These are phyloP conservation scores for Trichosporon coremiiforme DNA, from an alignment of 1,284 basidiomycete species.

Conservation along the genomic window DNA sequence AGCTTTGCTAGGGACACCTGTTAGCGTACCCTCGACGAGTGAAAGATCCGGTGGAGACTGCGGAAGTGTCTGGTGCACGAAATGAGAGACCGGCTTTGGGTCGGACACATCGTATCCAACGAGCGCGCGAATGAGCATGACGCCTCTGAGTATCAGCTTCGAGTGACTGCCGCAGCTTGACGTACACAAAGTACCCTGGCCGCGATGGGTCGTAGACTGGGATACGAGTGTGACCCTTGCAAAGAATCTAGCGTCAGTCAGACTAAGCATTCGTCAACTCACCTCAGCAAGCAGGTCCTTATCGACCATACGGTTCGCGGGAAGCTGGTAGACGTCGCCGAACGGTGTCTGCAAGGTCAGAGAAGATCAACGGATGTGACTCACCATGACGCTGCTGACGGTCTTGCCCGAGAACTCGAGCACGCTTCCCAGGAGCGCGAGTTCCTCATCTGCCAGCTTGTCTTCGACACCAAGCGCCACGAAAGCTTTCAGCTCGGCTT, in stretches of 20 bases:
- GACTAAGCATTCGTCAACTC: conserved; percentile 45
- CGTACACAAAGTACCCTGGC: conserved; percentile 61
- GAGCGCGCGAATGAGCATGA: conserved; percentile 57
- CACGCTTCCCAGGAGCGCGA: conserved; percentile 79
- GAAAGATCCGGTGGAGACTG: conserved; percentile 58
- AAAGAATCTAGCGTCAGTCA: conserved; percentile 27
- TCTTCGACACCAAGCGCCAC: conserved; percentile 69
- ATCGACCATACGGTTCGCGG: conserved; percentile 58
- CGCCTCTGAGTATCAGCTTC: conserved; percentile 27
- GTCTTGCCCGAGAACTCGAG: conserved; percentile 79
- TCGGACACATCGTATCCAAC: conserved; percentile 82
- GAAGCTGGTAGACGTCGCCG: conserved; percentile 58
- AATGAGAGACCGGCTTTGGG: conserved; percentile 69
- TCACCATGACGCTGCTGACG: conserved; percentile 72
- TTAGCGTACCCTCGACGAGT: conserved; percentile 56
- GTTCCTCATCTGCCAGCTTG: conserved; percentile 78
- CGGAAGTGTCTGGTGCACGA: conserved; percentile 74
- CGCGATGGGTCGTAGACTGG: conserved; percentile 78
- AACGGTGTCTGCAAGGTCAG: conserved; percentile 51
- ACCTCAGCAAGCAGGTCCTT: conserved; percentile 71
- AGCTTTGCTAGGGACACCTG: not conserved
- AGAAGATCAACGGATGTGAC: conserved; percentile 17
- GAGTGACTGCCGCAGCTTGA: not conserved
- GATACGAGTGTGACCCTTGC: conserved; percentile 67
- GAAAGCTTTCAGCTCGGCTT: conserved; percentile 87